phyloP scores from a whole-genome alignment of 2,329 filamentous ascomycete species.

The Neonectria sp. region DNA sequence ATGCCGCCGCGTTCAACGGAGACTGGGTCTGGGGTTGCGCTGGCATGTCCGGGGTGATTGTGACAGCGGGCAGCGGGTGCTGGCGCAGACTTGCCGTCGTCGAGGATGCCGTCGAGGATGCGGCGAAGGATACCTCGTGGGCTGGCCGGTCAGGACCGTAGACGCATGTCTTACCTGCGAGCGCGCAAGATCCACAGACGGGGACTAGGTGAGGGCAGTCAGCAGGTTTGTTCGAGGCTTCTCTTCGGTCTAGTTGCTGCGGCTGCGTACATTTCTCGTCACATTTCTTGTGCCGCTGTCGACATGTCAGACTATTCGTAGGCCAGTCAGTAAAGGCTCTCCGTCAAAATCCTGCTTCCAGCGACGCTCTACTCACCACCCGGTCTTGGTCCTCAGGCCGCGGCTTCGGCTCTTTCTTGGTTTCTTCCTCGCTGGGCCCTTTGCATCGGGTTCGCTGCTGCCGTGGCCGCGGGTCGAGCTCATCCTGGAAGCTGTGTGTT shows the following conservation, averaged over 20 bases:
- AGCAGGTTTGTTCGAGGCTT: conserved; percentile 12
- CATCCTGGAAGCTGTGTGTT: conserved; percentile 6
- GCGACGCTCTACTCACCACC: conserved; percentile 14
- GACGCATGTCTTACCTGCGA: conserved; percentile 27
- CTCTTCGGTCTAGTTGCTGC: not conserved
- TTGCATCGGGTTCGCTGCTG: conserved; percentile 12
- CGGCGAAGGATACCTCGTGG: conserved; percentile 24
- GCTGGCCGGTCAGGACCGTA: conserved; percentile 22
- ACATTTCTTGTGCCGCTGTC: conserved; percentile 27
- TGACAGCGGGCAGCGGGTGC: conserved; percentile 16
- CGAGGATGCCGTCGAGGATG: conserved; percentile 22
- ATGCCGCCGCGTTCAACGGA: conserved; percentile 2
- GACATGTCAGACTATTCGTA: conserved; percentile 20
- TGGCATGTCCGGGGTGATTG: conserved; percentile 20
- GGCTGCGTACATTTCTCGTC: conserved; percentile 23
- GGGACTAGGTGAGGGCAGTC: conserved; percentile 18
- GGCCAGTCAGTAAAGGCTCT: conserved; percentile 11
- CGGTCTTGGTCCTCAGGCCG: conserved; percentile 26
- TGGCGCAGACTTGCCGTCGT: conserved; percentile 19
- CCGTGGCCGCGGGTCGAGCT: not conserved
- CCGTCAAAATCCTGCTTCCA: not conserved
- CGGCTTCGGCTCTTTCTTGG: conserved; percentile 26
- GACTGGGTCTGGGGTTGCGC: conserved; percentile 13
- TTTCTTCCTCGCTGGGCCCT: conserved; percentile 20
- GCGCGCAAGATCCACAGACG: conserved; percentile 25